Conservation (phyloP, 371 early-diverging fungal species). For the Polyrhizophydium stewartii region DNA sequence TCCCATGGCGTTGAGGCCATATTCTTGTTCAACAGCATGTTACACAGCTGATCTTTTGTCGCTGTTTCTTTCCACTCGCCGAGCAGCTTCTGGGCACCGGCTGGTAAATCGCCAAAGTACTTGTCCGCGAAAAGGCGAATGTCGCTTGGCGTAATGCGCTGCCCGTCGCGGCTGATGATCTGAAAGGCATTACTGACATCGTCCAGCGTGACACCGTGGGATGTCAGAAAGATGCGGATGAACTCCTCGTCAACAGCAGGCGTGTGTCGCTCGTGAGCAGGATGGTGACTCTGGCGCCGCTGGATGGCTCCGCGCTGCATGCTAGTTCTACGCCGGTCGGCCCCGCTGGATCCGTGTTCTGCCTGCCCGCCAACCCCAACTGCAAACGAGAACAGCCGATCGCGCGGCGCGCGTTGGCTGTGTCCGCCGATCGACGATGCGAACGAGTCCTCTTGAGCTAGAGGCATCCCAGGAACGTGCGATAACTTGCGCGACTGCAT, state of each 20-base stretch:
- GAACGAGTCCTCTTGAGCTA: no score
- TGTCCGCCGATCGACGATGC: no score
- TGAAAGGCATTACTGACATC: not conserved
- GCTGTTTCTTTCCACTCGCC: not conserved
- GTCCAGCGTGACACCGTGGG: not conserved
- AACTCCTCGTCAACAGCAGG: not conserved
- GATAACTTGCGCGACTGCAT: no score
- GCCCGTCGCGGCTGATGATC: not conserved
- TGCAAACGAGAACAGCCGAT: no score
- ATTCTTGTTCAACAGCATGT: not conserved
- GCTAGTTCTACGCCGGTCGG: no score
- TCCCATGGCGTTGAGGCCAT: not conserved
- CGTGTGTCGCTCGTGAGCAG: no score
- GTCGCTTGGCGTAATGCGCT: not conserved
- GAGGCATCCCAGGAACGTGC: no score
- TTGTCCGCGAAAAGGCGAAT: not conserved
- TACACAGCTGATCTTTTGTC: not conserved
- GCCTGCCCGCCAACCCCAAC: no score
- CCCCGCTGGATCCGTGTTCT: no score
- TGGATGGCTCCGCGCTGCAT: no score
- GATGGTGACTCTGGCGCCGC: no score
- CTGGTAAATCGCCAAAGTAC: not conserved
- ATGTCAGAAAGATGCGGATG: not conserved
- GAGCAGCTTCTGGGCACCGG: not conserved
- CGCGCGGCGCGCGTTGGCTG: no score